Evolutionary conservation across 345 rosid genomes (phyloP).

Genomic region (Abelmoschus esculentus): DNA sequence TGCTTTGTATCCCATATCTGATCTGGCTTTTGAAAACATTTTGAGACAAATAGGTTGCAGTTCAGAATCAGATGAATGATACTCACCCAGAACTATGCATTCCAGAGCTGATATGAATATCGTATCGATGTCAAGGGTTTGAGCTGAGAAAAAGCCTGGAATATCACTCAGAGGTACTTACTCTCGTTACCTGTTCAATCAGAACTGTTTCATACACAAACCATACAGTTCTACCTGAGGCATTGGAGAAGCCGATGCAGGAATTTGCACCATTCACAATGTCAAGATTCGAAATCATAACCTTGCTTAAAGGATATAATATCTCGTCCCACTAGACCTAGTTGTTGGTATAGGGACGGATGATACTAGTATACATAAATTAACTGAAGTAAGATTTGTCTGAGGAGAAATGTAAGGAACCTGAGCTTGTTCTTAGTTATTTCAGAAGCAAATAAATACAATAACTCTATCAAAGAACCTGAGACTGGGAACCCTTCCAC

Average conservation of each 20-base stretch:
- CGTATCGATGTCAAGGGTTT: slow-evolving; percentile 58
- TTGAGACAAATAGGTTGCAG: slow-evolving; percentile 33
- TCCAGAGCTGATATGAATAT: slow-evolving; percentile 59
- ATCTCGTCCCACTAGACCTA: too few species aligned
- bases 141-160: slow-evolving; percentile 67
- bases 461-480: too few species aligned
- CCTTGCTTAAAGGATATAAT: too few species aligned
- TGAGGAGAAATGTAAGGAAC: too few species aligned
- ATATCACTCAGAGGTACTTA: slow-evolving; percentile 53
- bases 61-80: slow-evolving; percentile 78
- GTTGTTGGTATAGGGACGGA: too few species aligned
- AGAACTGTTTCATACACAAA: slow-evolving; percentile 84
- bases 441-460: too few species aligned
- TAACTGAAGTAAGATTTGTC: too few species aligned
- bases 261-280: slow-evolving; percentile 59
- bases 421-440: too few species aligned
- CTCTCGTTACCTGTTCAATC: slow-evolving; percentile 7
- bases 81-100: slow-evolving; percentile 76
- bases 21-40: background rate
- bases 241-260: slow-evolving; percentile 69
- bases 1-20: background rate
- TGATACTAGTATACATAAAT: too few species aligned
- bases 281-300: slow-evolving; percentile 24
- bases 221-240: slow-evolving; percentile 78
- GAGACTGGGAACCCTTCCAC: too few species aligned